Percentiles rank a stretch among this genome's conserved stretches.
Conservation (phyloP, 73 alveolate genomes). For the Chromera velia region DNA sequence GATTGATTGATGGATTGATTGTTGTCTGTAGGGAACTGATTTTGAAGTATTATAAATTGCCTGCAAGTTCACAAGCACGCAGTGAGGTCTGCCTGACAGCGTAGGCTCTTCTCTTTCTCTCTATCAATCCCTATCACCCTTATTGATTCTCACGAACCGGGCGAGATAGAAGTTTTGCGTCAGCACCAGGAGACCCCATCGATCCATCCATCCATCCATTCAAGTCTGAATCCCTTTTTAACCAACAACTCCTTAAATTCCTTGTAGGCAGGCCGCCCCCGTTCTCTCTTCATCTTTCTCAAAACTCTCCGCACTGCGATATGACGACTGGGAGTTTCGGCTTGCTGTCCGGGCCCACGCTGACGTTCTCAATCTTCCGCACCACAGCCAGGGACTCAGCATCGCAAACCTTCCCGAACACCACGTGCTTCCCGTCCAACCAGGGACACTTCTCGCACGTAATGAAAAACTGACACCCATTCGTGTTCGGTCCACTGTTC, state of each 20-base stretch:
- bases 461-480: conserved; percentile 85
- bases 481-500: conserved; percentile 84
- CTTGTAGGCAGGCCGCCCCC: neutral
- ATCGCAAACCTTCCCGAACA: conserved; percentile 80
- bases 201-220: neutral
- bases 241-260: neutral
- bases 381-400: conserved; percentile 56
- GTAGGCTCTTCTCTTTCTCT: neutral
- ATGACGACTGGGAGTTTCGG: conserved; percentile 25
- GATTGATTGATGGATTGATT: no score
- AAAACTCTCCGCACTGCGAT: neutral
- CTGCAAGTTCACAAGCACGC: no score
- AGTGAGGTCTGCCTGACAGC: neutral
- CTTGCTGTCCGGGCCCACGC: conserved; percentile 51
- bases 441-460: conserved; percentile 74
- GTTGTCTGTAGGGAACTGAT: neutral
- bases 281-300: neutral
- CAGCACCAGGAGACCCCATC: no score
- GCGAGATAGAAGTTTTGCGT: no score
- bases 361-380: conserved; percentile 56
- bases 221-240: neutral
- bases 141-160: neutral
- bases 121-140: neutral
- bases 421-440: conserved; percentile 92
- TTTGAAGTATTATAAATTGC: neutral